Conservation (phyloP, 73 alveolate genomes). For the Breviolum minutum region DNA sequence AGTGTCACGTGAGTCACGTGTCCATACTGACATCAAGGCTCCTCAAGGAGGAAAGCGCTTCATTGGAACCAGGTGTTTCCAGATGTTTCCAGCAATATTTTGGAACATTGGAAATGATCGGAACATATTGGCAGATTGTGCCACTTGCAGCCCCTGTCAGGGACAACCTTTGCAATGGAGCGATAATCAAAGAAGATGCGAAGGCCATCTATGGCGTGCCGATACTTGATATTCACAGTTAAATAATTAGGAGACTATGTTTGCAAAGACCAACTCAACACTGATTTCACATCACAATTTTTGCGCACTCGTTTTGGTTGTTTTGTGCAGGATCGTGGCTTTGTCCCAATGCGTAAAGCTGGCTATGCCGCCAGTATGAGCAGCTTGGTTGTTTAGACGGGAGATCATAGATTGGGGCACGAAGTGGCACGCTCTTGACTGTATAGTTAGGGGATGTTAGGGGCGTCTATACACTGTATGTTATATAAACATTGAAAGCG, state of each 20-base stretch:
- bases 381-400: neutral
- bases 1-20: neutral
- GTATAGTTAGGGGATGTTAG: neutral
- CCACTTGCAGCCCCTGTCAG: neutral
- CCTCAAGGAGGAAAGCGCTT: conserved; percentile 53
- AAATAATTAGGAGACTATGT: neutral
- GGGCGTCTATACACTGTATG: neutral
- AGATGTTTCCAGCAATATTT: no score
- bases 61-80: conserved; percentile 45
- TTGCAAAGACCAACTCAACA: neutral
- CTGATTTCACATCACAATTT: neutral
- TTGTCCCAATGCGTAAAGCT: conserved; percentile 37
- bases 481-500: neutral
- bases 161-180: conserved; percentile 51
- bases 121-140: neutral
- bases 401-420: neutral
- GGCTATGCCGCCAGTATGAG: neutral
- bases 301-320: neutral
- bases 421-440: no score
- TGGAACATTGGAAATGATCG: neutral
- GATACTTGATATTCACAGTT: neutral
- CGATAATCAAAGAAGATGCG: neutral
- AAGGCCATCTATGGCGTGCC: conserved; percentile 3
- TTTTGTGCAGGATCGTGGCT: conserved; percentile 3
- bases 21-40: neutral